Percentiles rank a stretch among this genome's conserved stretches.
Evolutionary conservation across 192 early-diverging fungal species (phyloP).

Genomic region (Backusella circina): DNA sequence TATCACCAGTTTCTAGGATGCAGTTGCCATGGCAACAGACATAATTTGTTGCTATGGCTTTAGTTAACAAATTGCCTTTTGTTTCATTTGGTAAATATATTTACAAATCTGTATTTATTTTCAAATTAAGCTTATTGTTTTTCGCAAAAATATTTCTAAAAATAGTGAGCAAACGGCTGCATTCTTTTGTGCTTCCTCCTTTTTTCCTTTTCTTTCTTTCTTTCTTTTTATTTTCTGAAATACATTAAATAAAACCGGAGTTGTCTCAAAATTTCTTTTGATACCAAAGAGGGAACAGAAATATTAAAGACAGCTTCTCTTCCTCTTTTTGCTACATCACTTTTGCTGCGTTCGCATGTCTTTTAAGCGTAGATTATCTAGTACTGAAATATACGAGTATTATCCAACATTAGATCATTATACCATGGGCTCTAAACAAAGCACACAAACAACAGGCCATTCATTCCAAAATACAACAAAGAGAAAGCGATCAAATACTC

Average conservation of each 20-base stretch:
- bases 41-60: no score
- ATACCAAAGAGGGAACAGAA: background rate
- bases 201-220: background rate
- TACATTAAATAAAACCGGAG: background rate
- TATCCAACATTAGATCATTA: constrained; percentile 15
- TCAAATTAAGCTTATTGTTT: background rate
- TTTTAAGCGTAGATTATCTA: constrained; percentile 19
- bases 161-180: background rate
- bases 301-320: background rate
- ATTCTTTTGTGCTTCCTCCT: background rate
- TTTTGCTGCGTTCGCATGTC: constrained; percentile 12
- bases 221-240: background rate
- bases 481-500: constrained; percentile 13
- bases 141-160: background rate
- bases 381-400: constrained; percentile 11
- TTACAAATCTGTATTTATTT: background rate
- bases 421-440: constrained; percentile 28
- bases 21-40: no score
- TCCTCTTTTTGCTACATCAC: background rate
- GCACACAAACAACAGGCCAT: background rate
- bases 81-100: no score
- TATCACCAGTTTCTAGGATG: no score
- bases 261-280: background rate
- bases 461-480: background rate
- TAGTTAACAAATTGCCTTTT: no score